Evolutionary conservation across 192 early-diverging fungal genomes (phyloP).

Genomic region (Funneliformis geosporum): DNA sequence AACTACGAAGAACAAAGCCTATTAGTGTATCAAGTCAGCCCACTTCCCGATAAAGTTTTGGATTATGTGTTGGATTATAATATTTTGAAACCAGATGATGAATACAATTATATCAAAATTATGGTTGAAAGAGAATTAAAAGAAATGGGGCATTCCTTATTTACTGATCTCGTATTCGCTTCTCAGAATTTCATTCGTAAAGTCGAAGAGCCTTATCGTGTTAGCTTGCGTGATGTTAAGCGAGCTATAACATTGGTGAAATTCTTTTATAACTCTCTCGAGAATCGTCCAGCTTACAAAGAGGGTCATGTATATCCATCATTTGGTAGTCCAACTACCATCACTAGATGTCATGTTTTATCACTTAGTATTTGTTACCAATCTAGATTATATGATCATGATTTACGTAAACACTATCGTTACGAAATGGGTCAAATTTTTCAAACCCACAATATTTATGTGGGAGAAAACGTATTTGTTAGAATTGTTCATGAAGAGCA

Average conservation of each 20-base stretch:
- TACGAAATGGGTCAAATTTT: constrained; percentile 11
- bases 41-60: background rate
- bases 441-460: background rate
- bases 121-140: background rate
- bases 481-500: constrained; percentile 15
- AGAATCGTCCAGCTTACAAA: background rate
- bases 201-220: constrained; percentile 12
- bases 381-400: constrained; percentile 21
- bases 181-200: constrained; percentile 29
- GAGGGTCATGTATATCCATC: background rate
- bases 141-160: background rate
- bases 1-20: background rate
- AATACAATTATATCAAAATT: background rate
- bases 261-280: constrained; percentile 24
- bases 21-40: constrained; percentile 17
- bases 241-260: constrained; percentile 18
- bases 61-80: background rate
- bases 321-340: background rate
- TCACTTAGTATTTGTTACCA: constrained; percentile 21
- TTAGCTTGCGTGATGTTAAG: constrained; percentile 31
- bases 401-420: constrained; percentile 2
- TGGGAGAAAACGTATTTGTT: background rate
- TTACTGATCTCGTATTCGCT: constrained; percentile 9
- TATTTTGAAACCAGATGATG: background rate
- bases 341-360: constrained; percentile 11